phyloP scores from a whole-genome alignment of 352 stramenopile genomes.

The Pythium pyrilobum region DNA sequence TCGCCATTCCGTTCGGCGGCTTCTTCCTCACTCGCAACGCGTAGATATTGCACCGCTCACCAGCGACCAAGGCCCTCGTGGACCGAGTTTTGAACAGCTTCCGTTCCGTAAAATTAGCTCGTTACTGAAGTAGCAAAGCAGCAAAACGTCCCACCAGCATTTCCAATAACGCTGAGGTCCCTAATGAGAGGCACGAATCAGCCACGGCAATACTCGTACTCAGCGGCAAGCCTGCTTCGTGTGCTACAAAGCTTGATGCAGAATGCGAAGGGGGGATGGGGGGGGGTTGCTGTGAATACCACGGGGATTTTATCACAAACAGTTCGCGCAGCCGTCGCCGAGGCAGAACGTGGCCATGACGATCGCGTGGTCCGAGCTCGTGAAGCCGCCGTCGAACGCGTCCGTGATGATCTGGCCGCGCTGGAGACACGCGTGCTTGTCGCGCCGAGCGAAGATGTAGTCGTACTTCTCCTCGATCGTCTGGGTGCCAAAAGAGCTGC shows the following conservation, averaged over 20 bases:
- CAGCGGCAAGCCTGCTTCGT: no score
- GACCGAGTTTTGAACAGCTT: no score
- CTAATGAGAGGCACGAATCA: not conserved
- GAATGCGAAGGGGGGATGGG: no score
- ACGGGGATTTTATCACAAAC: no score
- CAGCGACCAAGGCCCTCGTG: no score
- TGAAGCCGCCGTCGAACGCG: constrained; percentile 36
- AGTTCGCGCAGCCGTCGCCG: constrained; percentile 28
- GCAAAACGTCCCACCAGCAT: not conserved
- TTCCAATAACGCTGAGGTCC: not conserved
- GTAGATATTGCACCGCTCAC: not conserved
- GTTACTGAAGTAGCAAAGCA: not conserved
- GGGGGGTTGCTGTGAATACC: no score
- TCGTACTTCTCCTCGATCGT: constrained; percentile 40
- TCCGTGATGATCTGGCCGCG: constrained; percentile 37
- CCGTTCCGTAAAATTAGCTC: not conserved
- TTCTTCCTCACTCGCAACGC: no score
- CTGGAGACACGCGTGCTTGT: constrained; percentile 40
- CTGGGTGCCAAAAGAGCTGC: constrained; percentile 35
- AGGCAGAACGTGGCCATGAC: constrained; percentile 59
- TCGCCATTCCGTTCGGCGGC: no score
- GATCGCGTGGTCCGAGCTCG: constrained; percentile 59
- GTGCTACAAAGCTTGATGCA: no score
- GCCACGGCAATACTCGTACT: no score
- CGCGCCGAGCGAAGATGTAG: constrained; percentile 59